These are phyloP conservation scores for Pseudoturritis turrita DNA, from an alignment of 345 rosid genomes.

Conservation along the genomic window DNA sequence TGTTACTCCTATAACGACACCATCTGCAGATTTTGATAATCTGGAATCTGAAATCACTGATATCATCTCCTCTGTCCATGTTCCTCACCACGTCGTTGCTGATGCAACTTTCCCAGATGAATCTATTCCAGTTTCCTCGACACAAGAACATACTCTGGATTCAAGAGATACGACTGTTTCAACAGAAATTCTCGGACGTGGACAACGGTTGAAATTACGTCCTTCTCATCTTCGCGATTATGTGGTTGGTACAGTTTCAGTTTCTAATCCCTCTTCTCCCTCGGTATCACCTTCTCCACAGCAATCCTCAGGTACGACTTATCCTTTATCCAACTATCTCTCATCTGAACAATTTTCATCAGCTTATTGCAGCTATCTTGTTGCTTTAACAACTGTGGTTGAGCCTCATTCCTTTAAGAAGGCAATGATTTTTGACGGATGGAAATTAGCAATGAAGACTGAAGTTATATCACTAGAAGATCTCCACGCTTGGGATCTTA, in stretches of 20 bases:
- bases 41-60: too few species aligned
- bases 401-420: too few species aligned
- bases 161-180: too few species aligned
- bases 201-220: too few species aligned
- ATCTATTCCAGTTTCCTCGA: too few species aligned
- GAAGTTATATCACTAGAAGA: not conserved
- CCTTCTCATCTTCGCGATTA: not conserved
- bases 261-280: not conserved
- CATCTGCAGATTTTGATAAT: too few species aligned
- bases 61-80: too few species aligned
- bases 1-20: too few species aligned
- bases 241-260: not conserved
- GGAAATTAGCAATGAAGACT: not conserved
- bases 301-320: not conserved
- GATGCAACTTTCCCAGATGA: too few species aligned
- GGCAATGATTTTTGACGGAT: not conserved
- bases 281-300: not conserved
- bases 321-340: not conserved
- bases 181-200: too few species aligned
- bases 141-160: too few species aligned
- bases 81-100: too few species aligned
- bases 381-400: rapidly evolving
- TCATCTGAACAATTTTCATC: not conserved
- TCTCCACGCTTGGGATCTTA: not conserved
- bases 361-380: not conserved